Percentiles rank a stretch among this genome's conserved stretches.
These are phyloP conservation scores for Nothophoma quercina DNA, from an alignment of 2,329 filamentous ascomycete genomes.

Conservation along the genomic window DNA sequence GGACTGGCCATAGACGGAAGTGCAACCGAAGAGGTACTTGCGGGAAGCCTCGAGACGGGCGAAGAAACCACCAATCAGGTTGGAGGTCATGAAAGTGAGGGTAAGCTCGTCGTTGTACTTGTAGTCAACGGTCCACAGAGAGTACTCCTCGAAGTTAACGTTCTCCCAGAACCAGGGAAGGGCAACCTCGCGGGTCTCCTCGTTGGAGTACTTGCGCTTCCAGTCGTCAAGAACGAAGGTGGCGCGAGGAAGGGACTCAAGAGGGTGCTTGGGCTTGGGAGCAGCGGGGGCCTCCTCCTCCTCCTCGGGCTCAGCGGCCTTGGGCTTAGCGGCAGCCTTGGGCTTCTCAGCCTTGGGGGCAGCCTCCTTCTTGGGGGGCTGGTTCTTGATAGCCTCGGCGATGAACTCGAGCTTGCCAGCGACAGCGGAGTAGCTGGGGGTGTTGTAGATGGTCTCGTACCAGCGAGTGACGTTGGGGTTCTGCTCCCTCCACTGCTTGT, in stretches of 20 bases:
- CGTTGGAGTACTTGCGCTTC: constrained; percentile 99
- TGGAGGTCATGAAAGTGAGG: constrained; percentile 98
- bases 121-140: constrained; percentile 92
- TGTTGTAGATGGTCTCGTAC: constrained; percentile 93
- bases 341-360: constrained; percentile 76
- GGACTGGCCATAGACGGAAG: constrained; percentile 86
- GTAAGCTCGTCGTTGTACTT: constrained; percentile 99
- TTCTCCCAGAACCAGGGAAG: constrained; percentile 99
- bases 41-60: constrained; percentile 94
- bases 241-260: constrained; percentile 82
- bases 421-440: constrained; percentile 87
- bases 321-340: constrained; percentile 63
- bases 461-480: constrained; percentile 90
- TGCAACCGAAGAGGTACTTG: constrained; percentile 95
- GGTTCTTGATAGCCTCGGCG: constrained; percentile 79
- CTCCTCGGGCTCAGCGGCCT: constrained; percentile 63
- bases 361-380: constrained; percentile 74
- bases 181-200: constrained; percentile 80
- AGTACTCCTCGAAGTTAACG: constrained; percentile 93
- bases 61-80: constrained; percentile 98
- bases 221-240: constrained; percentile 90
- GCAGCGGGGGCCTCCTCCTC: constrained; percentile 67
- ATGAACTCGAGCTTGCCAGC: constrained; percentile 78
- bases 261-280: constrained; percentile 96
- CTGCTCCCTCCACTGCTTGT: constrained; percentile 83